Base-by-base conservation (phyloP, 345 rosid species). In the Citrus medica region DNA sequence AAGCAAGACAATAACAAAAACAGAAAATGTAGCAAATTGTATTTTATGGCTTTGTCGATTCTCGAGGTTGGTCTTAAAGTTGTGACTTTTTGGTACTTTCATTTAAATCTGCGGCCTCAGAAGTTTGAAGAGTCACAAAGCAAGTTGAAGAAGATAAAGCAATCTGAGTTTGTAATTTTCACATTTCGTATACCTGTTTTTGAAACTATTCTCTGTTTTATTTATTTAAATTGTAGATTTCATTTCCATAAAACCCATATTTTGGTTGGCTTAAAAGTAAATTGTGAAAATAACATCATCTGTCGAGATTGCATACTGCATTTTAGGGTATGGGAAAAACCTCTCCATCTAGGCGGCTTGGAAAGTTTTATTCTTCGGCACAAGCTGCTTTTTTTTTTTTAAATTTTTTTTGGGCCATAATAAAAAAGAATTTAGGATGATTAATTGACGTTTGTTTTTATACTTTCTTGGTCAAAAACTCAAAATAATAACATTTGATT, bases 31-130 rank as follows among this genome's bases (percentile, higher is more conserved):
- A 66, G 42, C 63, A 62, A 46, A 62, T 72, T 67, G 42, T 35
- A 66, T 35, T 66, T 33, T 32, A 64, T 6, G 76, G 81, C 76
- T 84, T 79, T 83, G 71, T 84, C 66, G 83, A 81, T 80, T 85
- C 84, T 84, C 77, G 79, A 87, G 87, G 75, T 63, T 81, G 86
- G 82, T 83, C 80, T 81, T 82, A 84, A 84, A 76, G 86, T 74
- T 38, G 67, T 22, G 62, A 65, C 82, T 78, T 83, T 84, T 71
- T 67, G 19, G 74, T 48, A 61, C 82, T 82, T 83, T 59, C 42
- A 69, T 82, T 79, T 66, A 62, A 68, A 80, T 56, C 67, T 53
- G 55, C 35, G 78, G 74, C n/a, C 78, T 75, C 48, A 78, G 51
- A 8, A 33, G 42, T 65, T 63, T 64, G 33, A 69, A 55, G 77